Evolutionary conservation across 306 rosid genomes (phyloP), one percentile per base, ranked within the genome.

Genomic region (Ormosia semicastrata): DNA sequence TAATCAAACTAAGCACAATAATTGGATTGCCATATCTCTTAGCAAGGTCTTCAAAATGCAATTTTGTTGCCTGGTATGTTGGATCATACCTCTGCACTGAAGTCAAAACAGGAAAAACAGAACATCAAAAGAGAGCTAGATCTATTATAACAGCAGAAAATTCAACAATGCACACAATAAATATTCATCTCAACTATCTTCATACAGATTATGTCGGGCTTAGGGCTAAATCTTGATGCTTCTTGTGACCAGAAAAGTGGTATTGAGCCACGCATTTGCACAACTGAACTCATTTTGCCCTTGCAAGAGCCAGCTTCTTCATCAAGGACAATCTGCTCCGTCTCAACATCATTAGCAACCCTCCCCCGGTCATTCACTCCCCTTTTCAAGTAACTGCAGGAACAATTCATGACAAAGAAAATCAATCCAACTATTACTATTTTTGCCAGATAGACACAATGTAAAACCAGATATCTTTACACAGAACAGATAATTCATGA

Each of bases 211-310:
- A 95, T 93, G 85, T 95, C 99, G 47, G 99, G 99, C 86, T 95
- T 95, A 59, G 99, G 99, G 82, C 97, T 93, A 75, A 93, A 93
- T 88, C 90, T 90, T 24, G 98, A 95, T 63, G 95, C 93, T 90
- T 93, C 99, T 86, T 95, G 99, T 63, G 99, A 95, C 99, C 99
- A 95, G 78, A 95, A 95, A 66, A 95, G 99, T 7, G 99, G 99
- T 80, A 95, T 92, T 58, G 99, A 95, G 53, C 99, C 99, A 10
- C 99, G 98, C 97, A 95, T 89, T 84, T 95, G 99, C 72, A 95
- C 97, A 75, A 93, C 88, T 7, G 99, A 93, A 93, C 99, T 95
- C 98, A 95, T 93, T 86, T 88, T 90, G 4, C 99, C 99, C 83
- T 86, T 89, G 87, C 90, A 92, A 12, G 92, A 87, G 65, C 98